These are phyloP conservation scores for Entrophospora sp. DNA, from an alignment of 192 early-diverging fungal species.

Conservation along the genomic window DNA sequence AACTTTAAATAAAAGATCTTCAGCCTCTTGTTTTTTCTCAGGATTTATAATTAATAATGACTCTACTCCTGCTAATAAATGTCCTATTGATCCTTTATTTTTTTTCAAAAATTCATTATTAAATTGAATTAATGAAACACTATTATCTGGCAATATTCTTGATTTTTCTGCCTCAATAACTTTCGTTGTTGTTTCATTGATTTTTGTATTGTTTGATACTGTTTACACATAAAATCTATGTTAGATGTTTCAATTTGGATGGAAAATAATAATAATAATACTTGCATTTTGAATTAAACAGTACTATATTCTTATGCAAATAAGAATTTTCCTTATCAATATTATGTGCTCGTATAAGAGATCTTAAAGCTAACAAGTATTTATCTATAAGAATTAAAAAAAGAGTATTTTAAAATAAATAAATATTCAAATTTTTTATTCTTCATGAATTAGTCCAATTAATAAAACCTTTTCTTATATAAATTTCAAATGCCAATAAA, in stretches of 20 bases:
- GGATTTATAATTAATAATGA: conserved; percentile 8
- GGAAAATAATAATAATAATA: neutral
- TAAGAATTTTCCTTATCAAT: conserved; percentile 34
- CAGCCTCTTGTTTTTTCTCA: conserved; percentile 4
- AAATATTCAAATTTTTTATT: neutral
- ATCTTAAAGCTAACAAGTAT: conserved; percentile 54
- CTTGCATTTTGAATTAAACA: conserved; percentile 36
- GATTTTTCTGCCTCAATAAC: conserved; percentile 6
- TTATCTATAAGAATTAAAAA: too few relatives aligned
- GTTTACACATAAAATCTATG: neutral
- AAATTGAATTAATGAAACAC: neutral
- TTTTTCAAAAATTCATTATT: conserved; percentile 5
- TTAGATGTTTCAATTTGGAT: neutral
- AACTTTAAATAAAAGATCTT: conserved; percentile 11
- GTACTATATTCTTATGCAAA: conserved; percentile 39
- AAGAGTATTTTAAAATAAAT: neutral
- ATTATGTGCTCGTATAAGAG: conserved; percentile 41
- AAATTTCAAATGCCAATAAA: conserved; percentile 56
- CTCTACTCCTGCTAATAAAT: conserved; percentile 17
- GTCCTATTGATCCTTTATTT: conserved; percentile 11
- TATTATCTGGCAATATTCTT: conserved; percentile 2
- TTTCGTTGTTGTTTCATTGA: conserved; percentile 1
- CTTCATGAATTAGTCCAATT: too few relatives aligned
- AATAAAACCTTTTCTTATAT: conserved; percentile 51
- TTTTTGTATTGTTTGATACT: neutral